Base-by-base conservation (phyloP, 352 stramenopile genomes). In the Globisporangium viniferum region DNA sequence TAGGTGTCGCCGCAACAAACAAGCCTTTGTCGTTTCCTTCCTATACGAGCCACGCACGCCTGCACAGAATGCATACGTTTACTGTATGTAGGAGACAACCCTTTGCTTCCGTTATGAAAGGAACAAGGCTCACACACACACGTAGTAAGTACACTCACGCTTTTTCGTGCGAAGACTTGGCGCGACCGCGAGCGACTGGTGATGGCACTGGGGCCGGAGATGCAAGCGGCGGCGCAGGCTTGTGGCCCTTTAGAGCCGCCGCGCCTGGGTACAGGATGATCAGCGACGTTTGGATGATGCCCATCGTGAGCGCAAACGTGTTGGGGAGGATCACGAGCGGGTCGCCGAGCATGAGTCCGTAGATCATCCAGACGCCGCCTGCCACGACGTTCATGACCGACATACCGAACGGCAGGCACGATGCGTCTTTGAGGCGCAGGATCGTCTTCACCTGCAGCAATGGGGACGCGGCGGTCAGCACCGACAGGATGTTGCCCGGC, bases 301-400 rank as follows among this genome's bases (percentile, higher is more conserved):
- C 85, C 80, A 94, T 92, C 4, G 77, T 76, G 29, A 92, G 73
- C 31, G 75, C 75, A 44, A 94, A 91, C 12, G 79, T 51, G 59
- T 94, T 94, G 8, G 87, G 87, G 66, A 82, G 77, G 33, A 91
- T 86, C 48, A 94, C 74, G 41, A 93, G 68, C 22, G 67, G 64
- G 61, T 94, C 87, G 0, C 73, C 59, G 12, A 93, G 65, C 70
- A 94, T 82, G 33, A 92, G 33, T 1, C 86, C 84, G 67, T 94
- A 94, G 5, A 81, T 64, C 57, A 79, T 76, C 86, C 86, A 94
- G 9, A 92, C 73, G 1, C 74, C 73, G 7, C 87, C 83, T 1
- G 82, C 77, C 46, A 94, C 74, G 3, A 92, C 77, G 31, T 81
- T 94, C 87, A 94, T 94, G 15, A 83, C 73, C 35, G 84, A 88